phyloP scores from a whole-genome alignment of 768 basidiomycete species.

The Phylloporus scabripes region DNA sequence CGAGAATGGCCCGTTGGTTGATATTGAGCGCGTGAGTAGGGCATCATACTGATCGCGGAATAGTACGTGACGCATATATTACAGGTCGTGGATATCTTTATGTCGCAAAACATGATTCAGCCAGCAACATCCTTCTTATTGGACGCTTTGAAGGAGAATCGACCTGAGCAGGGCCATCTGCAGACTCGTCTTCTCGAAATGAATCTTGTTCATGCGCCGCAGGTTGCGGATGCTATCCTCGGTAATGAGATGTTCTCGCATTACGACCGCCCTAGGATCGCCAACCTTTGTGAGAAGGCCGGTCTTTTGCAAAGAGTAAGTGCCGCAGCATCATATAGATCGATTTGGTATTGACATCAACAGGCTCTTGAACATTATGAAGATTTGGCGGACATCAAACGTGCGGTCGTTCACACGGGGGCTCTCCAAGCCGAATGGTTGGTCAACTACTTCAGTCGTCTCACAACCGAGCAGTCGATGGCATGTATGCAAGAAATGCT shows the following conservation, averaged over 20 bases:
- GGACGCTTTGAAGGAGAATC: conserved; percentile 97
- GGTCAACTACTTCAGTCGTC: conserved; percentile 91
- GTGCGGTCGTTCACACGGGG: conserved; percentile 89
- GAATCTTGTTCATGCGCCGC: conserved; percentile 96
- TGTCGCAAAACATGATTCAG: conserved; percentile 99
- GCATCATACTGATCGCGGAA: neutral
- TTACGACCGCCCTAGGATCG: conserved; percentile 94
- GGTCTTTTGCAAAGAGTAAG: conserved; percentile 87
- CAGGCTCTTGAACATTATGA: conserved; percentile 98
- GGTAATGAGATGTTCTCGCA: conserved; percentile 98
- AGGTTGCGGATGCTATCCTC: conserved; percentile 97
- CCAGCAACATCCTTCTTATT: conserved; percentile 97
- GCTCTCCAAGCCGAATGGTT: conserved; percentile 92
- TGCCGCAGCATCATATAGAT: conserved; percentile 4
- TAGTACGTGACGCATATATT: neutral
- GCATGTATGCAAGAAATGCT: conserved; percentile 97
- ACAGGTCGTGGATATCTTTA: conserved; percentile 96
- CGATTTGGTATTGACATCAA: conserved; percentile 9
- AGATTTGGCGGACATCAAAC: conserved; percentile 97
- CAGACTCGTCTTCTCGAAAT: conserved; percentile 97
- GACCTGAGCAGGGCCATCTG: conserved; percentile 91
- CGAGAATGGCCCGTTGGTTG: conserved; percentile 86
- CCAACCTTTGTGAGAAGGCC: conserved; percentile 98
- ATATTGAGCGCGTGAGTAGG: conserved; percentile 74
- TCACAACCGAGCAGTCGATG: conserved; percentile 97